phyloP scores from a whole-genome alignment of 2,329 filamentous ascomycete species.

The Thelonectria blattea region DNA sequence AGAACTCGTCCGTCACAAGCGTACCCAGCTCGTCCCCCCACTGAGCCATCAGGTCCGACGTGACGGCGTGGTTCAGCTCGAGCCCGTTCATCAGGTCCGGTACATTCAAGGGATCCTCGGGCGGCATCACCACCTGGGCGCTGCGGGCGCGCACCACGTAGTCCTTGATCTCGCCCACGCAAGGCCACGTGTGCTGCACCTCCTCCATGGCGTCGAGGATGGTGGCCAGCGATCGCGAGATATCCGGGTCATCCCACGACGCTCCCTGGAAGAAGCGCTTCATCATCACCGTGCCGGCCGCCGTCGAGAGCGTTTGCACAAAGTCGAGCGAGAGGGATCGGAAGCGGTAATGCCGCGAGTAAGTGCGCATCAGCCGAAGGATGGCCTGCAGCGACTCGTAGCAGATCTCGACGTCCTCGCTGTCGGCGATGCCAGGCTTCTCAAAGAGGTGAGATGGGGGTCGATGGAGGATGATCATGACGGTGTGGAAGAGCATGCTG shows the following conservation, averaged over 20 bases:
- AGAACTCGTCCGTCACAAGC: constrained; percentile 44
- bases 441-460: constrained; percentile 52
- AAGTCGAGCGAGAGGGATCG: constrained; percentile 54
- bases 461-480: constrained; percentile 58
- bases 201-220: constrained; percentile 56
- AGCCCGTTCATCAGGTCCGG: constrained; percentile 44
- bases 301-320: constrained; percentile 56
- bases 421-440: constrained; percentile 46
- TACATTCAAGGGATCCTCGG: constrained; percentile 41
- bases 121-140: constrained; percentile 40
- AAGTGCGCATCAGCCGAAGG: constrained; percentile 51
- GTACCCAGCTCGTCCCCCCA: constrained; percentile 42
- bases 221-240: constrained; percentile 56
- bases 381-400: constrained; percentile 55
- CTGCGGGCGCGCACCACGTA: constrained; percentile 41
- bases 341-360: constrained; percentile 51
- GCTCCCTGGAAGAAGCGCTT: constrained; percentile 49
- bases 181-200: constrained; percentile 58
- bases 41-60: constrained; percentile 38
- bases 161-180: constrained; percentile 50
- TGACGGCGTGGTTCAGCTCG: constrained; percentile 34
- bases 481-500: constrained; percentile 56
- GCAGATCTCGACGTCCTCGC: constrained; percentile 56
- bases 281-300: constrained; percentile 55
- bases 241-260: constrained; percentile 50